A percentile compares a stretch with the other conserved stretches of the same genome.
Evolutionary conservation across 805 yeast species (phyloP).

Genomic region (Priceomyces melissophilus): DNA sequence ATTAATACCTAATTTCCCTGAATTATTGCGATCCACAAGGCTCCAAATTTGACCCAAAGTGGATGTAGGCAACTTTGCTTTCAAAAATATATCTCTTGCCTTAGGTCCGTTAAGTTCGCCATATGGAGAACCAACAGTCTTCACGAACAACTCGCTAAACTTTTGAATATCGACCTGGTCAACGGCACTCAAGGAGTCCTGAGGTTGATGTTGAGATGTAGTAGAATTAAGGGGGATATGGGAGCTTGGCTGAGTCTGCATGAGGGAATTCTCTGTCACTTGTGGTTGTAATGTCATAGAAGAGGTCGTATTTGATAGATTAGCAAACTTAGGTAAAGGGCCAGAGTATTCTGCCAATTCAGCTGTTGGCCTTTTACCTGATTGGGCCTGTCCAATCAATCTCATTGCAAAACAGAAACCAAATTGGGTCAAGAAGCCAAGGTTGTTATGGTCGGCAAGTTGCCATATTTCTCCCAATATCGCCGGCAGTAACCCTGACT

Average conservation of each 20-base stretch:
- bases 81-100: conserved; percentile 83
- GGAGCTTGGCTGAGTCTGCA: conserved; percentile 43
- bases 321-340: conserved; percentile 60
- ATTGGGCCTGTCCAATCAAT: conserved; percentile 82
- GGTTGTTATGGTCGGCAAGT: conserved; percentile 81
- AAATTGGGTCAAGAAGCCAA: conserved; percentile 76
- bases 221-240: conserved; percentile 30
- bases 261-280: conserved; percentile 34
- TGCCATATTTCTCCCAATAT: conserved; percentile 91
- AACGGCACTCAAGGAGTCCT: conserved; percentile 47
- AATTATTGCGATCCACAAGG: conserved; percentile 71
- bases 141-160: conserved; percentile 70
- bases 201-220: conserved; percentile 28
- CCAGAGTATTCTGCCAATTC: conserved; percentile 55
- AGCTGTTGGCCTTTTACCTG: conserved; percentile 55
- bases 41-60: conserved; percentile 86
- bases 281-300: conserved; percentile 27
- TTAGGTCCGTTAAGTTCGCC: conserved; percentile 68
- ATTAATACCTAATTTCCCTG: conserved; percentile 67
- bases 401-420: conserved; percentile 88
- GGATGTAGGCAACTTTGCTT: conserved; percentile 79
- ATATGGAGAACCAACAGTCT: conserved; percentile 52
- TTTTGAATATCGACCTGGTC: conserved; percentile 56
- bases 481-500: conserved; percentile 76
- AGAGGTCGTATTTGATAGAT: conserved; percentile 21